Evolutionary conservation across 768 basidiomycete genomes (phyloP).

Genomic region (Pseudohyphozyma bogoriensis): DNA sequence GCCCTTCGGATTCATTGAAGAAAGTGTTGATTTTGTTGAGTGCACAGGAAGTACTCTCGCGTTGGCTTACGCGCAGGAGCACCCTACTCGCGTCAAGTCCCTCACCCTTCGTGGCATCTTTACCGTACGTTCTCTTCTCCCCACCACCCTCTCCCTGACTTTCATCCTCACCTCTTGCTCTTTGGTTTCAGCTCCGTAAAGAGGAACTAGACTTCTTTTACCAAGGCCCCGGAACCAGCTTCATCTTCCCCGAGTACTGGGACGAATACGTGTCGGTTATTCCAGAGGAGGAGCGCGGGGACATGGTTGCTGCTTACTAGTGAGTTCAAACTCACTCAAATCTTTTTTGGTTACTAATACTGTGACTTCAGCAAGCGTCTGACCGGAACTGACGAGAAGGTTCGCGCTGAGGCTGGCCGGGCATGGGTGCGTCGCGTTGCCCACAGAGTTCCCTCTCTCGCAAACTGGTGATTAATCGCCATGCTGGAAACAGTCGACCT

Average conservation of each 20-base stretch:
- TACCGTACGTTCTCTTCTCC: slow-evolving; percentile 44
- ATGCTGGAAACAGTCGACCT: neutral
- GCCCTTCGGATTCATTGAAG: too few relatives aligned
- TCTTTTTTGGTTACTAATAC: slow-evolving; percentile 61
- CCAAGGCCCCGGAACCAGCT: slow-evolving; percentile 41
- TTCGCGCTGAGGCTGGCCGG: slow-evolving; percentile 26
- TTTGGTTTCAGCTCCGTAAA: slow-evolving; percentile 6
- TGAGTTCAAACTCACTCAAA: slow-evolving; percentile 41
- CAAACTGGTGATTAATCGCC: neutral
- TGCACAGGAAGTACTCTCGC: slow-evolving; percentile 61
- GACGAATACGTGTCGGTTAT: slow-evolving; percentile 72
- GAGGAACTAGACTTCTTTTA: slow-evolving; percentile 86
- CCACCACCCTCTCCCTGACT: neutral
- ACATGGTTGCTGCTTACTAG: slow-evolving; percentile 77
- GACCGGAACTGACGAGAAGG: slow-evolving; percentile 16
- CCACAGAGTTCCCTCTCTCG: neutral
- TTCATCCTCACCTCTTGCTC: neutral
- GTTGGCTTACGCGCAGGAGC: slow-evolving; percentile 57
- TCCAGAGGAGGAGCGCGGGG: slow-evolving; percentile 64
- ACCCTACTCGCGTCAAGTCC: slow-evolving; percentile 69
- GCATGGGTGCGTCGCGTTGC: slow-evolving; percentile 18
- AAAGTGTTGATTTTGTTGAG: slow-evolving; percentile 67
- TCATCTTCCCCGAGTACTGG: slow-evolving; percentile 53
- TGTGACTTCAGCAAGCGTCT: slow-evolving; percentile 34
- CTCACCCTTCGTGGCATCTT: slow-evolving; percentile 79